These are phyloP conservation scores for Salix udensis DNA, from an alignment of 345 rosid genomes.

Conservation along the genomic window DNA sequence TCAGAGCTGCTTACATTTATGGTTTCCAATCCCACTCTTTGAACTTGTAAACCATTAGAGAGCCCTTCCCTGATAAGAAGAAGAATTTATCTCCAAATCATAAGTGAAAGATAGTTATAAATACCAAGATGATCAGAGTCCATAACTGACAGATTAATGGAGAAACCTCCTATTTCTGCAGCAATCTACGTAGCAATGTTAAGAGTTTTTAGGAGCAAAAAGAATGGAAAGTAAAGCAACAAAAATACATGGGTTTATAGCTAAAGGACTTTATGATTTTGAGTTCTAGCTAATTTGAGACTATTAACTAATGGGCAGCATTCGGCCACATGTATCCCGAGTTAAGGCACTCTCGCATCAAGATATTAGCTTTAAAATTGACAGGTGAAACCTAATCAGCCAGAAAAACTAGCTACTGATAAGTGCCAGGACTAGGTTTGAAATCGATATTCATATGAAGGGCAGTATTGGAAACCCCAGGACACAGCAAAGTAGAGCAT, in stretches of 20 bases:
- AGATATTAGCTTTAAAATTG: background rate
- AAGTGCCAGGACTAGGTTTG: background rate
- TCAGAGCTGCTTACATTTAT: background rate
- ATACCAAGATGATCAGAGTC: background rate
- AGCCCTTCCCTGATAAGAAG: slow-evolving; percentile 15
- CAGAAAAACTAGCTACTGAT: background rate
- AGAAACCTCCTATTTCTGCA: background rate
- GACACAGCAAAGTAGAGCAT: background rate
- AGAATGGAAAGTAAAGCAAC: background rate
- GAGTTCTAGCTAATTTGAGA: background rate
- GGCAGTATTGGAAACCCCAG: background rate
- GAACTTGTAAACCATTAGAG: slow-evolving; percentile 8
- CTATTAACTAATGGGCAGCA: background rate
- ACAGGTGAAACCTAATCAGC: background rate
- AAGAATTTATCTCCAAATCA: slow-evolving; percentile 3
- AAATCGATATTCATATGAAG: background rate
- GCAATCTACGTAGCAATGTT: background rate
- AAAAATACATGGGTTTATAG: background rate
- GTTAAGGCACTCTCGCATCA: background rate
- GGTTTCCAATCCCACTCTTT: slow-evolving; percentile 4
- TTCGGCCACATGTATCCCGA: background rate
- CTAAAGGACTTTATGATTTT: background rate
- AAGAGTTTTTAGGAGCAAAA: background rate
- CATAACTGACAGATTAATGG: background rate
- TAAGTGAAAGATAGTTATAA: background rate